phyloP scores from a whole-genome alignment of 441 rosid species.

The Bocquillonia castaneifolia region DNA sequence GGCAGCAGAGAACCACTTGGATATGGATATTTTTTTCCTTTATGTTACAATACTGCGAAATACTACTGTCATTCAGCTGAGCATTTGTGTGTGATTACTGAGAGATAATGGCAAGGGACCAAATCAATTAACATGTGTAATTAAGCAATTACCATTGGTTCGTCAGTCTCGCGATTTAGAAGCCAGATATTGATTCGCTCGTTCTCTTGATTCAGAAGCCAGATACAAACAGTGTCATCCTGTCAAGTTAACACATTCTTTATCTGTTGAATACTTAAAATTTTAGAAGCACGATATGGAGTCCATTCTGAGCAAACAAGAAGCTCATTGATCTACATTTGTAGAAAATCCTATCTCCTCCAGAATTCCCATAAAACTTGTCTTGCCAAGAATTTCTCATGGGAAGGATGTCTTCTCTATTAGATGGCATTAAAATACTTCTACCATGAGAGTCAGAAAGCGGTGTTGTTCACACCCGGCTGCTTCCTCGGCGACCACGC shows the following conservation, averaged over 20 bases:
- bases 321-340: not conserved
- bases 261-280: not conserved
- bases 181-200: too few species aligned
- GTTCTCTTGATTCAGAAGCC: too few species aligned
- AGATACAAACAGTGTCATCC: not conserved
- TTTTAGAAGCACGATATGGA: not conserved
- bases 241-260: too few species aligned
- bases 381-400: not conserved
- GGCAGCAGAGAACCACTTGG: too few species aligned
- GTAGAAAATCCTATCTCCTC: not conserved
- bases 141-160: not conserved
- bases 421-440: not conserved
- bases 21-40: too few species aligned
- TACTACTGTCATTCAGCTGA: not conserved
- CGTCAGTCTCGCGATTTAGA: too few species aligned
- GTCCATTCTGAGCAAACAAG: not conserved
- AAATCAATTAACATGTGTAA: not conserved
- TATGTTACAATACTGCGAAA: too few species aligned
- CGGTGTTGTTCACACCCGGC: conserved; percentile 26
- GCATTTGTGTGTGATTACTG: not conserved
- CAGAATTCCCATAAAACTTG: too few species aligned
- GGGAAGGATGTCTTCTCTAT: not conserved
- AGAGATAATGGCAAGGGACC: not conserved
- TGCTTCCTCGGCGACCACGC: conserved; percentile 42
- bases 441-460: not conserved